Base-by-base conservation (phyloP, 371 early-diverging fungal species). In the Caulochytrium protostelioides region DNA sequence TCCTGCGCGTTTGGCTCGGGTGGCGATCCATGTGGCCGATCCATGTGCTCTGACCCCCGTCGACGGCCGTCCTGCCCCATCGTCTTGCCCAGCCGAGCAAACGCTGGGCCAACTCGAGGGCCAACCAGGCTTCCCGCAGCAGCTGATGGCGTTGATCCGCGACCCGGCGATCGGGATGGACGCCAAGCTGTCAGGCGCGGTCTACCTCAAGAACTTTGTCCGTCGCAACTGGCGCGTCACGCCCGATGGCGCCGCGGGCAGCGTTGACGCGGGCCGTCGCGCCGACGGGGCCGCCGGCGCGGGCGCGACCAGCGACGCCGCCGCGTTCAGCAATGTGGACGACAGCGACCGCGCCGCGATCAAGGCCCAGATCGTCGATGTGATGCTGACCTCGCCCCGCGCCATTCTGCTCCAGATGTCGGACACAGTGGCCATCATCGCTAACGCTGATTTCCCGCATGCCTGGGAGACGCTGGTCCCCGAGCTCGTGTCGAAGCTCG, bases 181-280 rank as follows among this genome's bases (percentile, higher is more conserved):
- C 22, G 54, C 81, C 9, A 70, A 85, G 24, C 71, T 84, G 38
- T 72, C 89, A 2, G 80, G 76, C 9, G 70, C 84, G 13, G 50
- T 97, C 23, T 76, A 78, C 43, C 89, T 97, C 54, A 97, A 97
- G 54, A 97, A 97, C 53, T 84, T 72, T 51, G 55, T 90, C 43
- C 79, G 79, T 41, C 70, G 77, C 38, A 51, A 76, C 42, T 97
- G 97, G 97, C n/a, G n/a, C n/a, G n/a, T n/a, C n/a, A n/a, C n/a
- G n/a, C n/a, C n/a, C n/a, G n/a, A n/a, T n/a, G n/a, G n/a, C n/a
- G n/a, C n/a, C n/a, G n/a, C n/a, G n/a, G n/a, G n/a, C n/a, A n/a
- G n/a, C n/a, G n/a, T n/a, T n/a, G n/a, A n/a, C n/a, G n/a, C n/a
- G n/a, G n/a, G n/a, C n/a, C n/a, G n/a, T n/a, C n/a, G n/a, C 25